Conservation (phyloP, 2,329 filamentous ascomycete species). For the Aspergillus sp. region DNA sequence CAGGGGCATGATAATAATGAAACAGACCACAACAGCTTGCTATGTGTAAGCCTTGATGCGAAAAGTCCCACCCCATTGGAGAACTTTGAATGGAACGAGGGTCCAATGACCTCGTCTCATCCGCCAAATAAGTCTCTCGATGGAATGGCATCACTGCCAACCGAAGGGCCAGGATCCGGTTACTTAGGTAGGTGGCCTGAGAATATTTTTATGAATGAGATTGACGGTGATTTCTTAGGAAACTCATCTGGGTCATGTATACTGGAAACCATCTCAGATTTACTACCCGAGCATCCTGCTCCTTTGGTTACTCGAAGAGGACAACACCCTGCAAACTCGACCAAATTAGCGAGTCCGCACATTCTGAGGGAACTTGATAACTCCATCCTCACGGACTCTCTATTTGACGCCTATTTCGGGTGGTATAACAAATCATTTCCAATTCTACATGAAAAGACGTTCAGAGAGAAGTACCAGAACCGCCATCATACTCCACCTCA, state of each 20-base stretch:
- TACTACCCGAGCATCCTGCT: slow-evolving; percentile 10
- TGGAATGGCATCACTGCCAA: slow-evolving; percentile 21
- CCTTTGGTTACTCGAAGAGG: background rate
- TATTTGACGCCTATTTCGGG: slow-evolving; percentile 31
- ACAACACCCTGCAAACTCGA: background rate
- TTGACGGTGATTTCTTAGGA: slow-evolving; percentile 6
- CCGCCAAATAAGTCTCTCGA: slow-evolving; percentile 8
- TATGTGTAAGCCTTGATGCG: background rate
- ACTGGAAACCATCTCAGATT: slow-evolving; percentile 16
- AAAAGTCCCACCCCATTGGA: slow-evolving; percentile 7
- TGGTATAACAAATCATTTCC: slow-evolving; percentile 31
- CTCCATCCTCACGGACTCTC: slow-evolving; percentile 13
- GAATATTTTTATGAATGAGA: too few species aligned
- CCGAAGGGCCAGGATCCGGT: slow-evolving; percentile 9
- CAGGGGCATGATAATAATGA: background rate
- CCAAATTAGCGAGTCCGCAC: background rate
- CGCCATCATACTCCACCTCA: slow-evolving; percentile 14
- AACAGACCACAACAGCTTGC: background rate
- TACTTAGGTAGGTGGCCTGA: slow-evolving; percentile 16
- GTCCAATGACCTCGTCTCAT: slow-evolving; percentile 8
- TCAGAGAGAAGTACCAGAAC: slow-evolving; percentile 22
- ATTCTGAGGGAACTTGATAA: slow-evolving; percentile 7
- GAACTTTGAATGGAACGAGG: slow-evolving; percentile 20
- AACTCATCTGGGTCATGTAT: slow-evolving; percentile 19
- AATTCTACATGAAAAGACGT: slow-evolving; percentile 31